Evolutionary conservation across 257 asterid genomes (phyloP), one percentile per base, ranked within the genome.

Genomic region (Plantago ovata): DNA sequence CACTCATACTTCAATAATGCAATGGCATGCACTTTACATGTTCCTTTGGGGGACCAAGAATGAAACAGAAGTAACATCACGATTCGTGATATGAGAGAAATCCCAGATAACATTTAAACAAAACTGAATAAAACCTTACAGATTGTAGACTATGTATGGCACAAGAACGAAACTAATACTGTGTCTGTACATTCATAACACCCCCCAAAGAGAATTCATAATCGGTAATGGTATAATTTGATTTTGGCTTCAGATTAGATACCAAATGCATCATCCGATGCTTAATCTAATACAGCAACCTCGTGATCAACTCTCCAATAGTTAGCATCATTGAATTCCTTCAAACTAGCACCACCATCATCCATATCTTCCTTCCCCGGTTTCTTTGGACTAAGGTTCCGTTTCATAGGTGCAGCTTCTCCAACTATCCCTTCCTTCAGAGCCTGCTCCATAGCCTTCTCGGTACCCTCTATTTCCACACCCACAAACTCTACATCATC

Each of bases 401-500:
- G 72, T 65, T 78, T 93, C 62, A 93, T 53, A 0, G 96, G 84
- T 28, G 87, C 95, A 0, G 97, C 96, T 77, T 89, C 97, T 51
- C 95, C 97, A 20, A 89, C 95, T 36, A 86, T 84, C 61, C 99
- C 97, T 69, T 93, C 99, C 73, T 89, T 84, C 2, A 89, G 76
- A 56, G 99, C 99, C 48, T 84, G 95, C 53, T 85, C 95, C 95
- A 85, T 85, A 48, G 95, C 88, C 56, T 70, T 81, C 56, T 75
- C 84, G 0, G 94, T 84, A 9, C 97, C 96, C 75, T 86, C 99
- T 50, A 84, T 52, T 76, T 89, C 97, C 32, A 84, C 96, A 10
- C 97, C 99, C 22, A 93, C 96, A 63, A 93, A 93, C 76, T 93
- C 95, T n/a, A 86, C 96, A 18, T 89, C 99, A 77, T 86, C 97